Evolutionary conservation across 805 yeast genomes (phyloP).

Genomic region (Diddensiella caesifluorescens): DNA sequence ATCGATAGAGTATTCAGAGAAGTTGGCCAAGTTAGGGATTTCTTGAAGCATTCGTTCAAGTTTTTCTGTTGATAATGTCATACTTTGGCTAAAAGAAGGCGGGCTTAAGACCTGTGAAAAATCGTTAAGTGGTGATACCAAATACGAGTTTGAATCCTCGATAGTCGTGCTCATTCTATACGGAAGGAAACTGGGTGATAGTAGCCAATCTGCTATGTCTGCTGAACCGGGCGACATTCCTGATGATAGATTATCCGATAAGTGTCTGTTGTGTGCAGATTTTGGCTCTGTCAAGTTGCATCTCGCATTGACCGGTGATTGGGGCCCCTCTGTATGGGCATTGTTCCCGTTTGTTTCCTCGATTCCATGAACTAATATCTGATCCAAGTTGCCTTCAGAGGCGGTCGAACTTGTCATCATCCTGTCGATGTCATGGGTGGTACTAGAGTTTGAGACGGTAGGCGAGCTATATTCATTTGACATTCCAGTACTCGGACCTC

Average conservation of each 20-base stretch:
- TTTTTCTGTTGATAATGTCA: slow-evolving; percentile 30
- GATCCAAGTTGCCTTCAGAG: not conserved
- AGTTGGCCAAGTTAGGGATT: slow-evolving; percentile 31
- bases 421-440: not conserved
- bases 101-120: slow-evolving; percentile 29
- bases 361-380: not conserved
- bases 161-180: slow-evolving; percentile 1
- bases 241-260: not conserved
- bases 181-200: slow-evolving; percentile 11
- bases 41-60: slow-evolving; percentile 21
- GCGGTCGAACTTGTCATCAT: not conserved
- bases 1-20: slow-evolving; percentile 13
- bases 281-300: not conserved
- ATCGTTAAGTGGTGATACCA: slow-evolving; percentile 11
- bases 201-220: slow-evolving; percentile 15
- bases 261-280: not conserved
- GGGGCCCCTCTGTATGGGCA: no score
- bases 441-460: not conserved
- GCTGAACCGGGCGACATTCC: slow-evolving; percentile 9
- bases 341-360: no score
- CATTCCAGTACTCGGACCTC: not conserved
- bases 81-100: slow-evolving; percentile 31
- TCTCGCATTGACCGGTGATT: not conserved
- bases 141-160: slow-evolving; percentile 11
- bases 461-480: not conserved